Base-by-base conservation (phyloP, 202 grass and related monocot species). In the Setaria viridis region DNA sequence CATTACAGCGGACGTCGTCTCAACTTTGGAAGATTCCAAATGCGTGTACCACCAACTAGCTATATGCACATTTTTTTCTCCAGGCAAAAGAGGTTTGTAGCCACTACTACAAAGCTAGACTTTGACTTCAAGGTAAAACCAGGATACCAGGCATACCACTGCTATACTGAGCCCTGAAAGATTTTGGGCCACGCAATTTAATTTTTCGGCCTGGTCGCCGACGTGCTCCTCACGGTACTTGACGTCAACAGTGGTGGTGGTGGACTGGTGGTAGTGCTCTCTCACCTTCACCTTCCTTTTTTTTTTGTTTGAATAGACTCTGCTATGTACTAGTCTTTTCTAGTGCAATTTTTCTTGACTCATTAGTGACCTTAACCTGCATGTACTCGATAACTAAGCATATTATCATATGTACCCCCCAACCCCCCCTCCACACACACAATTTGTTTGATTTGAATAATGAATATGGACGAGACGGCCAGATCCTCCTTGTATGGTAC, bases 191-290 rank as follows among this genome's bases (percentile, higher is more conserved):
- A 81, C 76, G 37, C 54, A 58, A 37, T 37, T 32, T 80, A 0
- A 41, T 2, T 46, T 46, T 51, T 34, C 48, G 10, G 58, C 37
- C 6, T 45, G 37, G 76, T 87, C 85, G 32, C 35, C 81, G 70
- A 49, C 77, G 89, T 91, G 63, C 70, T 42, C 70, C 29, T 33
- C 12, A 77, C 76, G 85, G 85, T 49, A 57, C 57, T 84, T 76
- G 75, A 80, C 62, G 62, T 30, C 60, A 63, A 80, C 45, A 72
- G 43, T 46, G 8, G 39, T 59, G n/a, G 56, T 11, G 25, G 53
- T 13, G 25, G 48, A 0, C 0, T 2, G 4, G 10, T 50, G 3
- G 21, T 74, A 46, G 50, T 30, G n/a, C 34, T 43, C 68, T 32
- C 10, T 82, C 74, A 34, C 74, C 74, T 74, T 79, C 74, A 67